phyloP scores from a whole-genome alignment of 2,329 filamentous ascomycete genomes.

The Aspergillus costaricaensis region DNA sequence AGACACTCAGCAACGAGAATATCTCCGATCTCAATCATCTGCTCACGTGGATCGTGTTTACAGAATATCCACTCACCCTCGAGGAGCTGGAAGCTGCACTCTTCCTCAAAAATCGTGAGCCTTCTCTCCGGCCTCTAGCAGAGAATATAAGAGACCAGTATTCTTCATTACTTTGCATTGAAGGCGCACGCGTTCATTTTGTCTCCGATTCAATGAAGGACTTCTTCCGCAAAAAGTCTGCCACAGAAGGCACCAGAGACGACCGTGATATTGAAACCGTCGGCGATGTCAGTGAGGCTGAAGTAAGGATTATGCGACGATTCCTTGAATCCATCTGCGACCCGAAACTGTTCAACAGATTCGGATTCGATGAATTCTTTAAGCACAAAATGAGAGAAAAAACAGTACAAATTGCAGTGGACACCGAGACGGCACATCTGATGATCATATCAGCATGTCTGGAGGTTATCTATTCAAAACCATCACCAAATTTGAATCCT shows the following conservation, averaged over 20 bases:
- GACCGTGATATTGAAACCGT: neutral
- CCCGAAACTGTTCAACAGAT: slow-evolving; percentile 26
- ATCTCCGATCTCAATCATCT: slow-evolving; percentile 30
- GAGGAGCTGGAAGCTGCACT: slow-evolving; percentile 25
- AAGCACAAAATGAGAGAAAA: slow-evolving; percentile 24
- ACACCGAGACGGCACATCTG: slow-evolving; percentile 16
- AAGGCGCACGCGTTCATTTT: slow-evolving; percentile 15
- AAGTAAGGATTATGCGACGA: slow-evolving; percentile 27
- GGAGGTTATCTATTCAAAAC: slow-evolving; percentile 12
- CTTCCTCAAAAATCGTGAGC: slow-evolving; percentile 25
- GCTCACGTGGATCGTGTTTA: slow-evolving; percentile 25
- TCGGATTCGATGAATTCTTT: slow-evolving; percentile 32
- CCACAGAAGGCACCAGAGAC: neutral
- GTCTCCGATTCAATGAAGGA: slow-evolving; percentile 27
- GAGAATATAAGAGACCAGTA: slow-evolving; percentile 29
- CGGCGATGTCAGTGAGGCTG: slow-evolving; percentile 21
- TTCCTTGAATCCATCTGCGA: slow-evolving; percentile 31
- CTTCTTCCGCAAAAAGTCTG: slow-evolving; percentile 6
- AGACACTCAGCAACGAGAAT: slow-evolving; percentile 28
- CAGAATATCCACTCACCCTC: slow-evolving; percentile 7
- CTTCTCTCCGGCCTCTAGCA: slow-evolving; percentile 27
- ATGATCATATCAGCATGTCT: slow-evolving; percentile 15
- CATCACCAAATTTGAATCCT: neutral
- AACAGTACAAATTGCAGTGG: slow-evolving; percentile 19
- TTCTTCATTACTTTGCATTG: slow-evolving; percentile 24